Evolutionary conservation across 2,329 filamentous ascomycete species (phyloP), one percentile per base, ranked within the genome.

Genomic region (Monosporascus sp.): DNA sequence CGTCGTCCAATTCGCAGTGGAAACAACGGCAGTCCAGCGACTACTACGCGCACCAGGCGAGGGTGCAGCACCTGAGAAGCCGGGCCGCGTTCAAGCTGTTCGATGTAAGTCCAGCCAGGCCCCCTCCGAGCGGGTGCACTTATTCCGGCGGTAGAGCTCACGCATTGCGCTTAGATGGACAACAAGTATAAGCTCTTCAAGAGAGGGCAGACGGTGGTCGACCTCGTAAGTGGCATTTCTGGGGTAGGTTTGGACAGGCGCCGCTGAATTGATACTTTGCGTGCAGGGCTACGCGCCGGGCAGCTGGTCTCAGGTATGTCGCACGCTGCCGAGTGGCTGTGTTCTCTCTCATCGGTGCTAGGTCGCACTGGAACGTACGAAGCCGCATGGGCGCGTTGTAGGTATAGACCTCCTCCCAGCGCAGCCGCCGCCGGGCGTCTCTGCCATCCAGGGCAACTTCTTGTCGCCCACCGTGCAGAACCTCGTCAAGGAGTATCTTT

Each of bases 381-480:
- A 81, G 56, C 92, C 92, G 0, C 73, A 81, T 46, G 91, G 92
- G 8, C 83, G 87, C 44, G 86, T 99, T 14, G 77, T 99, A 28
- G 95, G 94, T 11, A 93, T 99, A 64, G 94, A 99, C 69, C 81
- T 99, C 50, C 91, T 99, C 59, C 94, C 94, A 5, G 90, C 91
- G 0, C 88, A 93, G 68, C 93, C 95, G 5, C 94, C 94, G 0
- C 85, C 82, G 64, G 94, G 94, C 22, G 91, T 96, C n/a, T 92
- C 89, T 28, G 91, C 91, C 2, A 91, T 99, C 53, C 94, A 99
- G 71, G 94, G 95, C 48, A 89, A 99, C 68, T 97, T 99, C 60
- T 76, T 97, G 41, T 88, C 86, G 6, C 79, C 84, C 0, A 72
- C 74, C 2, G 86, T 97, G n/a, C 88, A 88, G 69, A 79, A 77